phyloP scores from a whole-genome alignment of 2,329 filamentous ascomycete species.

The Cladosporium halotolerans region DNA sequence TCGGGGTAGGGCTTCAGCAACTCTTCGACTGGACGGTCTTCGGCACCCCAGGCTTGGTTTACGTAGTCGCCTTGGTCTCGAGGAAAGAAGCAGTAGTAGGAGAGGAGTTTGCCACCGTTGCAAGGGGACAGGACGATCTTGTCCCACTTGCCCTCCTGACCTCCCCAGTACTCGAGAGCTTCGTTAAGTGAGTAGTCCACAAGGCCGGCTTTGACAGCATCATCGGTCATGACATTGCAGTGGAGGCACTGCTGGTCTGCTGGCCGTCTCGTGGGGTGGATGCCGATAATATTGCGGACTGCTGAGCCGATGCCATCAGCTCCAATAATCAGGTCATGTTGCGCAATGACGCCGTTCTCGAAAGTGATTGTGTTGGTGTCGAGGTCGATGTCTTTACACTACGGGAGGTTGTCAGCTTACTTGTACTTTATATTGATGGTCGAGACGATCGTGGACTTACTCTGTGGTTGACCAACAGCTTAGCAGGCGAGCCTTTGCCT shows the following conservation, averaged over 20 bases:
- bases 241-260: slow-evolving; percentile 58
- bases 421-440: slow-evolving; percentile 29
- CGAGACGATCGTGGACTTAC: background rate
- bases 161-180: slow-evolving; percentile 66
- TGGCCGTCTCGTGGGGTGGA: slow-evolving; percentile 53
- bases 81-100: slow-evolving; percentile 66
- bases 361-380: slow-evolving; percentile 43
- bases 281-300: slow-evolving; percentile 58
- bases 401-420: slow-evolving; percentile 29
- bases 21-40: slow-evolving; percentile 46
- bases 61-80: slow-evolving; percentile 54
- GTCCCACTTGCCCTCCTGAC: slow-evolving; percentile 55
- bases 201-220: slow-evolving; percentile 52
- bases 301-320: slow-evolving; percentile 62
- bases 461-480: slow-evolving; percentile 51
- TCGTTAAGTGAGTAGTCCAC: slow-evolving; percentile 56
- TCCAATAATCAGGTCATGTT: slow-evolving; percentile 57
- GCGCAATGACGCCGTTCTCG: slow-evolving; percentile 43
- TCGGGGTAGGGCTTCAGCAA: slow-evolving; percentile 55
- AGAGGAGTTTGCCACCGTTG: slow-evolving; percentile 58
- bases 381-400: slow-evolving; percentile 45
- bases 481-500: slow-evolving; percentile 50
- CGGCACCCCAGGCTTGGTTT: slow-evolving; percentile 52
- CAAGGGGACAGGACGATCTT: slow-evolving; percentile 68
- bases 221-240: slow-evolving; percentile 56